phyloP scores from a whole-genome alignment of 352 stramenopile genomes.

The Globisporangium megalacanthum region DNA sequence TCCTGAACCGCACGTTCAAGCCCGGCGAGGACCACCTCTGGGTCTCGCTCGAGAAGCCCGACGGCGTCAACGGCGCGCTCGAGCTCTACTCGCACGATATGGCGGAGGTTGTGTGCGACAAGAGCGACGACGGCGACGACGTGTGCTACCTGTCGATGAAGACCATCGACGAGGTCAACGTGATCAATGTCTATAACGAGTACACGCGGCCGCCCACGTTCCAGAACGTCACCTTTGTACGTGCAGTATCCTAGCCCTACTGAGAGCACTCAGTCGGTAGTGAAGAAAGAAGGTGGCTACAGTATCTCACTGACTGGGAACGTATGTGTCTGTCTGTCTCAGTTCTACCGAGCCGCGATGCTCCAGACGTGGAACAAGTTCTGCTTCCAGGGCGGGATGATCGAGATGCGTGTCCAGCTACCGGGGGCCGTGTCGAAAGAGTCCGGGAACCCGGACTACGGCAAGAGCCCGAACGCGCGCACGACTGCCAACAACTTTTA shows the following conservation, averaged over 20 bases:
- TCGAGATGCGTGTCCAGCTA: constrained; percentile 90
- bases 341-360: constrained; percentile 60
- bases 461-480: constrained; percentile 65
- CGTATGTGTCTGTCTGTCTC: not conserved
- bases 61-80: constrained; percentile 60
- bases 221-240: constrained; percentile 44
- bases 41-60: constrained; percentile 59
- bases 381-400: constrained; percentile 91
- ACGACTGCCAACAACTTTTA: constrained; percentile 34
- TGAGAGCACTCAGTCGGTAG: not conserved
- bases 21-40: constrained; percentile 54
- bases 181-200: constrained; percentile 65
- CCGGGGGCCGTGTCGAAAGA: constrained; percentile 75
- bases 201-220: constrained; percentile 48
- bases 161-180: constrained; percentile 41
- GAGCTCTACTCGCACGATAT: constrained; percentile 67
- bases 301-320: not conserved
- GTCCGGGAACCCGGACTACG: constrained; percentile 51
- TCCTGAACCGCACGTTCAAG: constrained; percentile 42
- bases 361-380: constrained; percentile 95
- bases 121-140: constrained; percentile 13
- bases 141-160: constrained; percentile 60
- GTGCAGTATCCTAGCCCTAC: not conserved
- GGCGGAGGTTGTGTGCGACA: constrained; percentile 40
- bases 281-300: not conserved